These are phyloP conservation scores for Barbatosphaeria neglecta DNA, from an alignment of 495 filamentous ascomycete species.

Conservation along the genomic window DNA sequence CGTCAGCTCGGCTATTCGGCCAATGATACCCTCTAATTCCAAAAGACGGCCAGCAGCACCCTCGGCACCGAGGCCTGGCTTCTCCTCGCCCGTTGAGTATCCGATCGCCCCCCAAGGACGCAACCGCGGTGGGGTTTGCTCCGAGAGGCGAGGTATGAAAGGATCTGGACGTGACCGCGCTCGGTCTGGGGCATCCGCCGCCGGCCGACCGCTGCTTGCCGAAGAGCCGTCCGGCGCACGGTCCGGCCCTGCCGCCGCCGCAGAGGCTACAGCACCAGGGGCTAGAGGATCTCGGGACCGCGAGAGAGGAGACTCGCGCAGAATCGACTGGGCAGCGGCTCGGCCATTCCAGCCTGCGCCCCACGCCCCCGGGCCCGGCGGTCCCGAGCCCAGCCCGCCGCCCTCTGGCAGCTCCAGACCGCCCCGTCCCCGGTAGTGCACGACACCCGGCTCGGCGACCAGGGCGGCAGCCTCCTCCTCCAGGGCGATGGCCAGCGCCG, in stretches of 20 bases:
- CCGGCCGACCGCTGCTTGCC: neutral
- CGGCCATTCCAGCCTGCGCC: neutral
- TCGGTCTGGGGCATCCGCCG: neutral
- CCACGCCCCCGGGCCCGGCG: too few relatives aligned
- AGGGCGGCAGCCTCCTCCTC: conserved; percentile 18
- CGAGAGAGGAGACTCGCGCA: neutral
- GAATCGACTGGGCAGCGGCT: neutral
- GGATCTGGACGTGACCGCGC: neutral
- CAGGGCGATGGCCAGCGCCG: conserved; percentile 38
- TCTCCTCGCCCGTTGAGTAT: neutral
- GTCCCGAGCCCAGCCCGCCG: too few relatives aligned
- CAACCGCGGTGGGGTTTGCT: neutral
- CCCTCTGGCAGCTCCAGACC: neutral
- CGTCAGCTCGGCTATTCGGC: neutral
- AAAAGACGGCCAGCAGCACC: neutral
- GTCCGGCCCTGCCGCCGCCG: neutral
- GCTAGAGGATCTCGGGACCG: neutral
- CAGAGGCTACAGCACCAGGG: neutral
- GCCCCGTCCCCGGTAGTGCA: too few relatives aligned
- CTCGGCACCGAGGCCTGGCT: neutral
- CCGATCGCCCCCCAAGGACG: neutral
- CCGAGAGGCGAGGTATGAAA: neutral
- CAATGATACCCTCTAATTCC: neutral
- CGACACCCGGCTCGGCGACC: conserved; percentile 4
- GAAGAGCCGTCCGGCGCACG: neutral